A percentile compares a stretch with the other conserved stretches of the same genome.
phyloP scores from a whole-genome alignment of 306 rosid species.

The Castanopsis chinensis region DNA sequence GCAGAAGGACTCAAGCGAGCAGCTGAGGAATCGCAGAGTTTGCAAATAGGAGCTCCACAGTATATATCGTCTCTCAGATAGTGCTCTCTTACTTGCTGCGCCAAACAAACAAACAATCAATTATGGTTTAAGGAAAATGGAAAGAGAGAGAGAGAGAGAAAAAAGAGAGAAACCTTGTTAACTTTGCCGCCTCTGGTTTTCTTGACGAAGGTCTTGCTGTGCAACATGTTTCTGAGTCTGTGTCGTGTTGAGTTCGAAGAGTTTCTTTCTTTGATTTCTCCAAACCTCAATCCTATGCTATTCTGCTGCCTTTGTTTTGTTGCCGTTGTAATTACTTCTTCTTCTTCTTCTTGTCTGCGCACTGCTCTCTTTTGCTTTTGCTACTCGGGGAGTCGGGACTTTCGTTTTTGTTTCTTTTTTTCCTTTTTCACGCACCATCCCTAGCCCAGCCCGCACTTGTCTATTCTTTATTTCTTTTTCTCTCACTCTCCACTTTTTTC shows the following conservation, averaged over 20 bases:
- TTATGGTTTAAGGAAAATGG: not conserved
- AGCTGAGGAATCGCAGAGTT: constrained; percentile 45
- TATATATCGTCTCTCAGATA: constrained; percentile 83
- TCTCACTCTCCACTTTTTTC: no score
- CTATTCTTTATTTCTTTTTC: no score
- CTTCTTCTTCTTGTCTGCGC: no score
- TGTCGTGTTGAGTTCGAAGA: not conserved
- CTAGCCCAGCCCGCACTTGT: no score
- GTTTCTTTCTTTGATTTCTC: no score
- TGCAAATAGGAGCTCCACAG: constrained; percentile 81
- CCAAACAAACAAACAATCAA: not conserved
- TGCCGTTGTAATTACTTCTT: no score
- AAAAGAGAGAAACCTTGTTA: constrained; percentile 46
- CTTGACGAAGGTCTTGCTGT: constrained; percentile 78
- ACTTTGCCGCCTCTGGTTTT: constrained; percentile 79
- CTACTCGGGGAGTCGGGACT: no score
- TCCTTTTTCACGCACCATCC: no score
- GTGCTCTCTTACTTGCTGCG: constrained; percentile 87
- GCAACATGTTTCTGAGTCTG: constrained; percentile 48
- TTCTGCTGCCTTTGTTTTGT: no score
- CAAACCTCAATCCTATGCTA: no score
- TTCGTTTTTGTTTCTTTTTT: no score
- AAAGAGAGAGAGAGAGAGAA: constrained; percentile 1
- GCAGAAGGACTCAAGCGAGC: constrained; percentile 66
- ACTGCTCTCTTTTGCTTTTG: no score